Percentiles rank a stretch among this genome's conserved stretches.
Conservation (phyloP, 345 rosid genomes). For the Garcia nutans region DNA sequence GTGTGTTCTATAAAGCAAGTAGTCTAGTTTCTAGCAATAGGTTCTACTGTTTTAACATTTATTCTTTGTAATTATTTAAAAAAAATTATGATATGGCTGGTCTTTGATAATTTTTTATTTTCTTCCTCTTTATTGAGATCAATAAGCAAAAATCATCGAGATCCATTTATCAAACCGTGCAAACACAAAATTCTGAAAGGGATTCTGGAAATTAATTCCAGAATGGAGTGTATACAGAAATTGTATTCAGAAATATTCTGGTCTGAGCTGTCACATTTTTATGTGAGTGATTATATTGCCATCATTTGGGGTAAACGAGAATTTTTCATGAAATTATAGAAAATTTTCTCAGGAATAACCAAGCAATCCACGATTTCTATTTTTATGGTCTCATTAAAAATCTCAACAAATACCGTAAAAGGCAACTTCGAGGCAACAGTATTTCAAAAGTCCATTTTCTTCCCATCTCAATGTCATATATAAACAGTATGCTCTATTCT, state of each 20-base stretch:
- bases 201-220: constrained; percentile 15
- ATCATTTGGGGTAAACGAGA: too few relatives aligned
- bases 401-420: neutral
- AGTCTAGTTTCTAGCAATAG: too few relatives aligned
- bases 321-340: constrained; percentile 6
- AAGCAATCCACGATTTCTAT: neutral
- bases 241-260: constrained; percentile 11
- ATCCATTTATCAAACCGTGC: too few relatives aligned
- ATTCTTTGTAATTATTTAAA: too few relatives aligned
- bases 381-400: neutral
- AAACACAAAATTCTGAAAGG: constrained; percentile 12
- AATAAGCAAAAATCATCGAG: too few relatives aligned
- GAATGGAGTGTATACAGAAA: neutral
- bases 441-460: constrained; percentile 23
- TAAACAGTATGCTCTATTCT: constrained; percentile 5
- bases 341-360: neutral
- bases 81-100: too few relatives aligned
- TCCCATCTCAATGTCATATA: constrained; percentile 11
- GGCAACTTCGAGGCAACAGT: constrained; percentile 14
- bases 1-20: constrained; percentile 13
- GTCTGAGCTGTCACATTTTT: constrained; percentile 7
- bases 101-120: too few relatives aligned
- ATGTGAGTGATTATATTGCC: neutral
- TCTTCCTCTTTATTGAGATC: too few relatives aligned
- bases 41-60: too few relatives aligned